These are phyloP conservation scores for Davidsoniella virescens DNA, from an alignment of 2,329 filamentous ascomycete species.

Conservation along the genomic window DNA sequence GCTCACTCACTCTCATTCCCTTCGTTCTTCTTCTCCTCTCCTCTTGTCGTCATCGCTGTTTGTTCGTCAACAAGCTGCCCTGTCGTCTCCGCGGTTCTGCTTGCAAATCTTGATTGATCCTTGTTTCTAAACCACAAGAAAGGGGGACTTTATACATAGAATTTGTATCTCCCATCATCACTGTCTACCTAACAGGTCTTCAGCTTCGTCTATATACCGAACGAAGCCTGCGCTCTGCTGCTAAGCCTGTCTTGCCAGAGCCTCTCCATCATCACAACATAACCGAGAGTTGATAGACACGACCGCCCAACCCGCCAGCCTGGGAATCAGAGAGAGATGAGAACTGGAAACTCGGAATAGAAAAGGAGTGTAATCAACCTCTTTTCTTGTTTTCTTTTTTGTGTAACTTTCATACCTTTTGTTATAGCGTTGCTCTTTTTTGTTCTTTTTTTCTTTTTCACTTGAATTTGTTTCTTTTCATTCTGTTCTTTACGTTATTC, in stretches of 20 bases:
- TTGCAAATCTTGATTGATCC: slow-evolving; percentile 6
- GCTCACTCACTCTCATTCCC: neutral
- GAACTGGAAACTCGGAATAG: slow-evolving; percentile 11
- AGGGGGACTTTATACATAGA: too few species aligned
- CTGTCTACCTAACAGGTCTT: neutral
- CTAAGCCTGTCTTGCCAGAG: too few species aligned
- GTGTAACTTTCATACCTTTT: neutral
- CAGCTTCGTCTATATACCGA: too few species aligned
- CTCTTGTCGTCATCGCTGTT: neutral
- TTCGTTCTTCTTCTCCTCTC: slow-evolving; percentile 2
- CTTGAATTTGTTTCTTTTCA: neutral
- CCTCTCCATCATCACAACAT: neutral
- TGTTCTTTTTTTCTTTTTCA: slow-evolving; percentile 2
- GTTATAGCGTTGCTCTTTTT: neutral
- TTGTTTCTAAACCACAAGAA: neutral
- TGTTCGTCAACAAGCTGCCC: neutral
- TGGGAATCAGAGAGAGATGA: slow-evolving; percentile 12
- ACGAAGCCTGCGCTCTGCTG: neutral
- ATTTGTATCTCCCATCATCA: neutral
- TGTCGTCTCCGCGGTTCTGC: neutral
- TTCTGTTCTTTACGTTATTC: slow-evolving; percentile 3
- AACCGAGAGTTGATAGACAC: slow-evolving; percentile 5
- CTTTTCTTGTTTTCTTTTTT: slow-evolving; percentile 6
- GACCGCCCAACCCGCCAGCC: slow-evolving; percentile 4
- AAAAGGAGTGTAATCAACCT: slow-evolving; percentile 12